Evolutionary conservation across 2,329 filamentous ascomycete species (phyloP).

Genomic region (Cladosporium sp.): DNA sequence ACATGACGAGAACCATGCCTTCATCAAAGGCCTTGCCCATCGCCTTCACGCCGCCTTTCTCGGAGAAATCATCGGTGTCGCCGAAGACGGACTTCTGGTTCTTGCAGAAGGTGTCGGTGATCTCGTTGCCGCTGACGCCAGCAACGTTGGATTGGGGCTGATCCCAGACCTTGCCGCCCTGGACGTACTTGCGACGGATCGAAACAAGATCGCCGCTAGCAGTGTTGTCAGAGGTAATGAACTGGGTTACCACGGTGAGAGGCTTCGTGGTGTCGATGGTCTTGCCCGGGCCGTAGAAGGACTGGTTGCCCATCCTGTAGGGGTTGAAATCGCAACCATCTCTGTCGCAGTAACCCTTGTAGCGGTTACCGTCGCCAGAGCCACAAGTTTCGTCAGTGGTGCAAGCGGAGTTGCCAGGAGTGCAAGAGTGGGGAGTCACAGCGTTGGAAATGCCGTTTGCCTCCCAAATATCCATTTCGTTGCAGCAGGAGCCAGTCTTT

Average conservation of each 20-base stretch:
- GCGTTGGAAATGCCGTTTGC: conserved; percentile 66
- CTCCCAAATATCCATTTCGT: conserved; percentile 72
- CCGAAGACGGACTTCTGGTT: conserved; percentile 34
- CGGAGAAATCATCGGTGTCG: conserved; percentile 50
- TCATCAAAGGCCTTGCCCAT: conserved; percentile 57
- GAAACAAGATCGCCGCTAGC: conserved; percentile 56
- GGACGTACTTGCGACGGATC: conserved; percentile 66
- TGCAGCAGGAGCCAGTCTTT: conserved; percentile 62
- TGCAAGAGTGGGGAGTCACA: conserved; percentile 66
- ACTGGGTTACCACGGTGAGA: conserved; percentile 68
- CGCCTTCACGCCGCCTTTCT: conserved; percentile 55
- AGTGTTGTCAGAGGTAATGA: conserved; percentile 55
- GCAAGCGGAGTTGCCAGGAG: conserved; percentile 50
- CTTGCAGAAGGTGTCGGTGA: conserved; percentile 60
- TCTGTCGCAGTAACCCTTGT: conserved; percentile 64
- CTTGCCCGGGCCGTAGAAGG: conserved; percentile 60
- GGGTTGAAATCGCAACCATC: conserved; percentile 70
- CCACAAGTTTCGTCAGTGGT: conserved; percentile 54
- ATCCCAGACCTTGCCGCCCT: conserved; percentile 60
- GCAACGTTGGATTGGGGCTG: conserved; percentile 50
- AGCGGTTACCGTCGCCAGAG: conserved; percentile 34
- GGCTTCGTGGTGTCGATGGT: conserved; percentile 61
- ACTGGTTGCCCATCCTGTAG: conserved; percentile 62
- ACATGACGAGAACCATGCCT: conserved; percentile 67
- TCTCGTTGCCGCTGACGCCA: conserved; percentile 54